Conservation (phyloP, 306 rosid species). For the Ammopiptanthus mongolicus region DNA sequence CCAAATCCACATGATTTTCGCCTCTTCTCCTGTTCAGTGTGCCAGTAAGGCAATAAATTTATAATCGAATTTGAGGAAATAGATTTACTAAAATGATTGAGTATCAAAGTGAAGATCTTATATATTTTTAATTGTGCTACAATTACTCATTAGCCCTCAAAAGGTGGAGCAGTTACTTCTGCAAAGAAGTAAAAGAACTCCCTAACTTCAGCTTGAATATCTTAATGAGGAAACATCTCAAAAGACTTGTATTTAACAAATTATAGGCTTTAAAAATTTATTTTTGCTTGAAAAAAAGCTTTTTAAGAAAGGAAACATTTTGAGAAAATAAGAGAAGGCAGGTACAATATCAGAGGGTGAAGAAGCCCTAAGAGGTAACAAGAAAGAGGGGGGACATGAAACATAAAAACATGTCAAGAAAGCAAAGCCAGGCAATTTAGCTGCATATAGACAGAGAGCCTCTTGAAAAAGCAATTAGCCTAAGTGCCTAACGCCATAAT, state of each 20-base stretch:
- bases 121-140: constrained; percentile 1
- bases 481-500: background rate
- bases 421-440: background rate
- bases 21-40: constrained; percentile 58
- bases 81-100: background rate
- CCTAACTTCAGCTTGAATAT: background rate
- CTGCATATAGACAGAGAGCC: background rate
- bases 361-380: background rate
- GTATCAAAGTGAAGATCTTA: constrained; percentile 6
- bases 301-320: background rate
- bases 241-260: background rate
- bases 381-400: background rate
- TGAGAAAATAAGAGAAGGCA: background rate
- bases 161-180: background rate
- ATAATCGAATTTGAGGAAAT: constrained; percentile 2
- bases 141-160: background rate
- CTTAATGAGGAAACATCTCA: background rate
- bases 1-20: constrained; percentile 71
- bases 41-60: background rate
- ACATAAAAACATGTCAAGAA: background rate
- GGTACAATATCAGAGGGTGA: background rate
- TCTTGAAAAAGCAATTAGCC: background rate
- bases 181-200: background rate
- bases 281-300: background rate
- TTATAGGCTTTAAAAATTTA: background rate